Evolutionary conservation across 306 rosid species (phyloP), one percentile per base, ranked within the genome.

Genomic region (Phaseolus lunatus): DNA sequence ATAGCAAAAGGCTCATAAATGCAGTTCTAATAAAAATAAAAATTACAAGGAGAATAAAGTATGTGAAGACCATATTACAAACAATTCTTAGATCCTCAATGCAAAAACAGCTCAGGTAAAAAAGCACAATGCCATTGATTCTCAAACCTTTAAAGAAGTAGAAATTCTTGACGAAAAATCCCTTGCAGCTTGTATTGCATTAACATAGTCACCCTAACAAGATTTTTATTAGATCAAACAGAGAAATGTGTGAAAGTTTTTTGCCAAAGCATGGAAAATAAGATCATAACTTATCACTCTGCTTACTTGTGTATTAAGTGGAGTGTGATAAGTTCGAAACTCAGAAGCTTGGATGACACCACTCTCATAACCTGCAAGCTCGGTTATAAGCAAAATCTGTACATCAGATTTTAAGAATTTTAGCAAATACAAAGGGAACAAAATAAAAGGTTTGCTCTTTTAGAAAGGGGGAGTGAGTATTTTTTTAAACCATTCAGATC

Each of bases 261-360:
- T 77, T n/a, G 75, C 71, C 3, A 23, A 76, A 76, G 69, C 80
- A 27, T 24, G 76, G 64, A 63, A 57, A 84, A 56, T 31, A 70
- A 57, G 23, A 66, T 52, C 66, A 70, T 69, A 54, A 74, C 33
- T 72, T 72, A 71, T 57, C 79, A 48, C 61, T 26, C 62, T 27
- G 62, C 88, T 78, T 89, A 95, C 98, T 84, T 95, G 98, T 82
- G 75, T 80, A 58, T 92, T 95, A 78, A 95, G 69, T 56, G 98
- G 97, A 35, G 98, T 92, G 80, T 95, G 98, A 88, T 95, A 95
- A 49, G 97, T 92, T 72, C 98, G 98, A 78, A 92, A 95, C 78
- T 95, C 97, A 33, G 97, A 92, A 50, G 98, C 98, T 85, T 27
- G 85, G 73, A 95, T 88, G 67, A 95, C 80, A 83, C 96, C 96